Evolutionary conservation across 2,329 filamentous ascomycete genomes (phyloP), one percentile per base, ranked within the genome.

Genomic region (Lachnellula arida): DNA sequence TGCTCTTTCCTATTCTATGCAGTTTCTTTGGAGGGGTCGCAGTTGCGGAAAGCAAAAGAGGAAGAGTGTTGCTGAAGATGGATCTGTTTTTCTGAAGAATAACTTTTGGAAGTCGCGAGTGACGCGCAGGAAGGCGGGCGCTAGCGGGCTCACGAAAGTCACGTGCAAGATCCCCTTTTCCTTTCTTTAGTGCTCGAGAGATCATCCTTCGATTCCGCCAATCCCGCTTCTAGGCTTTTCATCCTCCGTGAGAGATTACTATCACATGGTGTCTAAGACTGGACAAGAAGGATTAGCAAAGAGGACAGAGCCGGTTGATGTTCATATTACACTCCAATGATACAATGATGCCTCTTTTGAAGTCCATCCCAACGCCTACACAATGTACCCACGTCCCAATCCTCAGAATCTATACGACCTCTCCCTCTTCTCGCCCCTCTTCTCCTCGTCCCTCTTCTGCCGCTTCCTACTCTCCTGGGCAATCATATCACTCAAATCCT

Each of bases 401-500:
- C 37, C 25, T 46, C 61, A 70, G 47, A 69, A 70, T 49, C 62
- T 63, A 54, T 69, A 69, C 19, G 60, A 60, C 49, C 66, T 61
- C 49, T 69, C 68, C 28, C 60, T 66, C 70, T 78, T 84, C 72
- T 87, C 86, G 61, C 83, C 80, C 66, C 80, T 80, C 70, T 85
- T 85, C 73, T 96, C 91, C 71, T 90, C 86, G 65, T 96, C 92
- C 62, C 88, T 84, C 81, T 92, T 95, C 70, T 92, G 81, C 70
- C 91, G 82, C 81, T 97, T 97, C 62, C 91, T 82, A 68, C 86
- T 91, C 75, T 97, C 94, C 67, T 90, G 87, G 12, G 91, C 91
- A 75, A 99, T 97, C 89, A 99, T 95, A 67, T 96, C 89, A 66
- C 87, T 93, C 55, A 99, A 74, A 69, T 97, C 93, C 65, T 97